Evolutionary conservation across 768 basidiomycete species (phyloP), one percentile per base, ranked within the genome.

Genomic region (Agaricus bisporus): DNA sequence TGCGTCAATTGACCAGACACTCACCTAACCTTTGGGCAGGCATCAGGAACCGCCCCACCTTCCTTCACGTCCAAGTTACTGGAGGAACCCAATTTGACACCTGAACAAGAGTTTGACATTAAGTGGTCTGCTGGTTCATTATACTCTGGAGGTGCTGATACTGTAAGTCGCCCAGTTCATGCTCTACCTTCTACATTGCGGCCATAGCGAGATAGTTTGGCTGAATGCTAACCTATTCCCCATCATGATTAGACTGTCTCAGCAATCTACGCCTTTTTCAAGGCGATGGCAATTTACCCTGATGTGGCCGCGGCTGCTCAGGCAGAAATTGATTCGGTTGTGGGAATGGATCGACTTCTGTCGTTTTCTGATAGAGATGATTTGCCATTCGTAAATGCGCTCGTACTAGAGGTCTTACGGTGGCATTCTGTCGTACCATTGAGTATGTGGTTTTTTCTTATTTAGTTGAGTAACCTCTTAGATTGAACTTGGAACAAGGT

Each of bases 141-240:
- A 12, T 82, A 81, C 42, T 71, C 73, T 5, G 73, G 75, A 49
- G 74, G 76, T 9, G 70, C 75, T 5, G 75, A 77, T 57, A 70
- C 69, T 0, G 71, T 68, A 58, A 55, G 67, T 54, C 18, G 45
- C 14, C 47, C 38, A 49, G 6, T 41, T 49, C 37, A 38, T 10
- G 29, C 14, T 15, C 14, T 14, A 10, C 36, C 32, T 2, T 17
- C 32, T 22, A 15, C 18, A 10, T 7, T 17, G 28, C 50, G 11
- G 20, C 8, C 49, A 18, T 11, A 35, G 18, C 4, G 44, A 20
- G 17, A 12, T 25, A 41, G 9, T 18, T 39, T 32, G 3, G 8
- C 2, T 29, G 3, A 28, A 28, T 12, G 25, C 32, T 57, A 25
- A 55, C 32, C 7, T 32, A 11, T 15, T 25, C 26, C 14, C 18